These are phyloP conservation scores for Talaromyces sp. DNA, from an alignment of 2,329 filamentous ascomycete genomes.

Conservation along the genomic window DNA sequence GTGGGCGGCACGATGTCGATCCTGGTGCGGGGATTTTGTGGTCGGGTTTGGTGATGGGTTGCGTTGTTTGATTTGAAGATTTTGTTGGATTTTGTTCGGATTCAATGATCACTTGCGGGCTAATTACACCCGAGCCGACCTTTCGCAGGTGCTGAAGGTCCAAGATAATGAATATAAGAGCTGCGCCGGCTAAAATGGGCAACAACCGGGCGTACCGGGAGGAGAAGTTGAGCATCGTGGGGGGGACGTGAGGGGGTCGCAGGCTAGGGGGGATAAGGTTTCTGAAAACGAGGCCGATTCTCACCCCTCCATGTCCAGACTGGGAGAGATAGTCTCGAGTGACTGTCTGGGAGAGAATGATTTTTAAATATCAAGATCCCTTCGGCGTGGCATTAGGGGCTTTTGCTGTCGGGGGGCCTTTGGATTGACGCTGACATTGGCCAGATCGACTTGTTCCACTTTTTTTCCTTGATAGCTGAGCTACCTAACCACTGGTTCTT, in stretches of 20 bases:
- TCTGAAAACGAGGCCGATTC: not conserved
- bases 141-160: slow-evolving; percentile 19
- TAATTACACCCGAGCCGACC: slow-evolving; percentile 1
- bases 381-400: slow-evolving; percentile 7
- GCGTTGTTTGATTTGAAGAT: not conserved
- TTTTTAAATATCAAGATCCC: not conserved
- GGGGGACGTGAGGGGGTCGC: not conserved
- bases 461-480: slow-evolving; percentile 10
- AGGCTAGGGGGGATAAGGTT: slow-evolving; percentile 21
- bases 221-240: slow-evolving; percentile 19
- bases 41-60: not conserved
- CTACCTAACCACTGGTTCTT: not conserved
- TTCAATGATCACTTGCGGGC: not conserved
- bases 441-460: slow-evolving; percentile 12
- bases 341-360: slow-evolving; percentile 6
- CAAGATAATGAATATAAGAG: slow-evolving; percentile 18
- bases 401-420: slow-evolving; percentile 11
- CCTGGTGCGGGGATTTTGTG: slow-evolving; percentile 5
- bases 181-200: slow-evolving; percentile 15
- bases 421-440: slow-evolving; percentile 12
- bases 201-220: slow-evolving; percentile 27
- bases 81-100: not conserved
- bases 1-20: slow-evolving; percentile 30
- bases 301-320: not conserved
- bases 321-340: slow-evolving; percentile 5